Evolutionary conservation across 1,284 basidiomycete genomes (phyloP), one percentile per base, ranked within the genome.

Genomic region (Melampsora occidentalis): DNA sequence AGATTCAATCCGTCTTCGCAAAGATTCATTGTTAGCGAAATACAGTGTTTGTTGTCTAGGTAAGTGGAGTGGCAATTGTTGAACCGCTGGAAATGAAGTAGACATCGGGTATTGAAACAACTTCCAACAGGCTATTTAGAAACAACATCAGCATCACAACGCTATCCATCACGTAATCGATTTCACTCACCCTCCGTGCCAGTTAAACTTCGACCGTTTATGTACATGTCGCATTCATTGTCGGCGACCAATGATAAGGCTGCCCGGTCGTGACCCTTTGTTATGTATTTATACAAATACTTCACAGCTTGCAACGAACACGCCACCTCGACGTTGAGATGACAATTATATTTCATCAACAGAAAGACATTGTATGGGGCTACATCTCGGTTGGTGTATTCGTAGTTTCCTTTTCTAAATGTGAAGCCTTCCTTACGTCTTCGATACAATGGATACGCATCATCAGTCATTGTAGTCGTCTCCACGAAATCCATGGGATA

Each of bases 261-360:
- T 2, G 57, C 6, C 16, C 57, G 4, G 22, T 62, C 51, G 20
- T 70, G 12, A 2, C 69, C 69, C 31, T 71, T 71, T 4, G 16
- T 33, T 1, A 71, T 62, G 25, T 71, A 71, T 46, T 71, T 71
- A 22, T 71, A 71, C 3, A 71, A 22, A 35, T 72, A 72, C 22
- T 72, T 72, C 1, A 72, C 25, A 1, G 71, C 61, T 53, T 64
- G 16, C 5, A 72, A 33, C 31, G 63, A 59, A n/a, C n/a, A n/a
- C n/a, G n/a, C n/a, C n/a, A 71, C 22, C 33, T 71, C 70, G 0
- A 64, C 70, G 35, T 71, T 71, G 20, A 71, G 42, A 51, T 71
- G 70, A 25, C 70, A 71, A 9, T 64, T 28, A 33, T 28, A 33
- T 22, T 12, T 7, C 7, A 64, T 2, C 5, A 25, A 28, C 0